phyloP scores from a whole-genome alignment of 306 rosid genomes.

The Quercus glauca region DNA sequence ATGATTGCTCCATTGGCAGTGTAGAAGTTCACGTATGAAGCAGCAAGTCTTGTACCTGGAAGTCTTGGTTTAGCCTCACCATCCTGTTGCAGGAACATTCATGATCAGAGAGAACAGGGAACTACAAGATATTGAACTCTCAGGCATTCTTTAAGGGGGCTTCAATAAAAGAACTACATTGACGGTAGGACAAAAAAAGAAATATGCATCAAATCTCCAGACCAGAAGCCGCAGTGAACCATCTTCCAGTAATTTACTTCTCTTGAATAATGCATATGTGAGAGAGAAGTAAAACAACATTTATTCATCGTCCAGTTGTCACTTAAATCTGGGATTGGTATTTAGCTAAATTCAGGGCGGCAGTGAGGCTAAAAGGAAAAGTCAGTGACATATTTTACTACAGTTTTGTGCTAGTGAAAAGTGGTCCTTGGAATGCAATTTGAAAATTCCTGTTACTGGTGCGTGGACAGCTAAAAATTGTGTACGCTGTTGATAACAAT shows the following conservation, averaged over 20 bases:
- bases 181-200: neutral
- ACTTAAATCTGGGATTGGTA: neutral
- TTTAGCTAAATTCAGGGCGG: neutral
- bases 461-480: neutral
- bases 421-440: slow-evolving; percentile 1
- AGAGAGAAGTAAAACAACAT: neutral
- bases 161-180: neutral
- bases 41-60: slow-evolving; percentile 77
- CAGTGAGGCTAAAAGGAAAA: neutral
- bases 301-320: neutral
- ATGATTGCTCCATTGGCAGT: slow-evolving; percentile 80
- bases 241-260: slow-evolving; percentile 16
- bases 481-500: neutral
- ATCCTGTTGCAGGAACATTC: slow-evolving; percentile 33
- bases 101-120: neutral
- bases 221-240: slow-evolving; percentile 4
- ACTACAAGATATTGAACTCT: slow-evolving; percentile 5
- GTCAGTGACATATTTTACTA: neutral
- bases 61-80: slow-evolving; percentile 63
- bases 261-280: slow-evolving; percentile 4
- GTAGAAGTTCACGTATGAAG: slow-evolving; percentile 85
- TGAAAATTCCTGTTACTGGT: neutral
- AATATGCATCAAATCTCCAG: neutral
- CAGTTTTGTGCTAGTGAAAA: neutral
- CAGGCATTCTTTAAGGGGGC: neutral